Evolutionary conservation across 1,284 basidiomycete species (phyloP), one percentile per base, ranked within the genome.

Genomic region (Malassezia dermatis): DNA sequence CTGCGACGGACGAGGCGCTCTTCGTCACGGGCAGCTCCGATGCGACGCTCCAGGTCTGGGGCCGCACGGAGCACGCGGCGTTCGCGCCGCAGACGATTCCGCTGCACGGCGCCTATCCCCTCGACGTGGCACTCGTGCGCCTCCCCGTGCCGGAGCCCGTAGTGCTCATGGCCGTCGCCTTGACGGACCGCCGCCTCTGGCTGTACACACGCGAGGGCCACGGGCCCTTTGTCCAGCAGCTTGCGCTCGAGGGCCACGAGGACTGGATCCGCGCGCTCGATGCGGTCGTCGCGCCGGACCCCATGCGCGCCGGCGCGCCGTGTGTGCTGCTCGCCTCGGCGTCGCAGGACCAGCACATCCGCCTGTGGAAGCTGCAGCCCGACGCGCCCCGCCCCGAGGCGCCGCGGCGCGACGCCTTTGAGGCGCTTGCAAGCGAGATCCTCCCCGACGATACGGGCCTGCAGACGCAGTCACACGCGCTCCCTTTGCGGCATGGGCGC

Each of bases 181-280:
- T 62, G 7, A 72, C 71, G n/a, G 63, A 67, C 30, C 55, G 55
- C 30, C 63, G 64, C 44, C 63, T 72, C 40, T 52, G 62, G 24
- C 51, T 73, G 27, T 71, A 54, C 43, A 53, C 53, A 2, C 51
- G 58, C 26, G 40, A 60, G 15, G 27, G 35, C 12, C n/a, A 24
- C 7, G 28, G 44, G 17, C 23, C 51, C 8, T 69, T 67, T 48
- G 32, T 54, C 21, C 56, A 57, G 41, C 59, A 62, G 26, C 58
- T 65, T 32, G 43, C 52, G 6, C 52, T 73, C 11, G 61, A 64
- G 17, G 71, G 71, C 1, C 71, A 73, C 58, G 66, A 69, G 37
- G 71, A 73, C 50, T 73, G 71, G 71, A 62, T 72, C 27, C 64
- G 69, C 15, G 69, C 70, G 11, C 41, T 73, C 7, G 71, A 72